Conservation (phyloP, 2,329 filamentous ascomycete genomes). For the Ceratocystis destructans region DNA sequence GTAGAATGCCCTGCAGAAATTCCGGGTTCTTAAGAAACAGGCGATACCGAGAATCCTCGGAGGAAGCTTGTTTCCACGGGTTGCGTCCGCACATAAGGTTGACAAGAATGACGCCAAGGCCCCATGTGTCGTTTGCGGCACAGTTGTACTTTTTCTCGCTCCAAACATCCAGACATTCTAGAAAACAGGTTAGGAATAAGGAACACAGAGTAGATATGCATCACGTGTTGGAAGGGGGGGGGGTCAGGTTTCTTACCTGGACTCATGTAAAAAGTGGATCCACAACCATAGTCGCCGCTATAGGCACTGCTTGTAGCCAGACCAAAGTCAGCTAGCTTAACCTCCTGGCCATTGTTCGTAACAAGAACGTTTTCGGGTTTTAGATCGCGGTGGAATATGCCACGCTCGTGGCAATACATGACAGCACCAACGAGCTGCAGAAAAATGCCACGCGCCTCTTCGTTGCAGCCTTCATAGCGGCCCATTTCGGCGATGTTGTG, state of each 20-base stretch:
- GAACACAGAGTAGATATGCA: conserved; percentile 21
- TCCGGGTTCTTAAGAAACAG: conserved; percentile 73
- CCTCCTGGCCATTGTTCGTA: conserved; percentile 70
- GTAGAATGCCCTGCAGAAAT: conserved; percentile 86
- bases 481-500: conserved; percentile 93
- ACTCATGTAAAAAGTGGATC: conserved; percentile 98
- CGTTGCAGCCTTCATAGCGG: conserved; percentile 85
- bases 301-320: conserved; percentile 72
- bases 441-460: conserved; percentile 73
- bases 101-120: conserved; percentile 91
- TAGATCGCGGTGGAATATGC: conserved; percentile 93
- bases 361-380: conserved; percentile 98
- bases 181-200: conserved; percentile 22
- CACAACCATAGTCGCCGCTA: conserved; percentile 92
- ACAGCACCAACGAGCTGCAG: conserved; percentile 95
- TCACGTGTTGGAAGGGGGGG: conserved; percentile 9
- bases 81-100: conserved; percentile 97
- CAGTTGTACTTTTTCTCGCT: conserved; percentile 70
- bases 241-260: conserved; percentile 54
- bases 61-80: conserved; percentile 93
- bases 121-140: conserved; percentile 94
- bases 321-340: conserved; percentile 95
- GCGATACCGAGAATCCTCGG: conserved; percentile 87
- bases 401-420: conserved; percentile 80
- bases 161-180: conserved; percentile 80